These are phyloP conservation scores for Shiraia sp. DNA, from an alignment of 2,329 filamentous ascomycete genomes.

Conservation along the genomic window DNA sequence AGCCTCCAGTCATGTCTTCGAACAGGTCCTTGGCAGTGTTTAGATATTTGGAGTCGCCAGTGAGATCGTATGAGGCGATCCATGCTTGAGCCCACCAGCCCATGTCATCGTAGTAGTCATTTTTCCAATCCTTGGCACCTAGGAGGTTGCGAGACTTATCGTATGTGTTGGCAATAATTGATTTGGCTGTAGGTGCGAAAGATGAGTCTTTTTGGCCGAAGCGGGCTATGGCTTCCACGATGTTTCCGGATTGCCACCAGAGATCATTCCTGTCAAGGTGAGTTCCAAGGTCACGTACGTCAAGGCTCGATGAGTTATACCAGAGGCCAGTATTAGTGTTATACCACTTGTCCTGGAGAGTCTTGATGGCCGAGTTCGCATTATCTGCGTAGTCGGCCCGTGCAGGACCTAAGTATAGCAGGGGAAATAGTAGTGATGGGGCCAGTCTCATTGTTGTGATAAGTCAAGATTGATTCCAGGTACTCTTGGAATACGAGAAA, in stretches of 20 bases:
- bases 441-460: slow-evolving; percentile 25
- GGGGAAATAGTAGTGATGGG: slow-evolving; percentile 13
- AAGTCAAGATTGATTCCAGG: slow-evolving; percentile 2
- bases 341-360: slow-evolving; percentile 39
- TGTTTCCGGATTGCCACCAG: slow-evolving; percentile 47
- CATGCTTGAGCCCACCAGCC: slow-evolving; percentile 67
- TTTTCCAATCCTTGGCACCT: slow-evolving; percentile 48
- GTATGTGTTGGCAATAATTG: slow-evolving; percentile 41
- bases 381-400: slow-evolving; percentile 32
- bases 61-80: slow-evolving; percentile 61
- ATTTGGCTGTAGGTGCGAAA: slow-evolving; percentile 32
- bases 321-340: slow-evolving; percentile 38
- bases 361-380: slow-evolving; percentile 31
- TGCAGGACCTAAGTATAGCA: slow-evolving; percentile 14
- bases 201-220: slow-evolving; percentile 33
- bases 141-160: slow-evolving; percentile 32
- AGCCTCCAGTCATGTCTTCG: slow-evolving; percentile 59
- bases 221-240: slow-evolving; percentile 38
- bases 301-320: slow-evolving; percentile 12
- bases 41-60: slow-evolving; percentile 57
- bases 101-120: slow-evolving; percentile 63
- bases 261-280: slow-evolving; percentile 17
- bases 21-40: slow-evolving; percentile 59
- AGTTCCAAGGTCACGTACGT: slow-evolving; percentile 2
- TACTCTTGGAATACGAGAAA: not conserved